These are phyloP conservation scores for Mycosphaerella sp. DNA, from an alignment of 2,329 filamentous ascomycete species.

Conservation along the genomic window DNA sequence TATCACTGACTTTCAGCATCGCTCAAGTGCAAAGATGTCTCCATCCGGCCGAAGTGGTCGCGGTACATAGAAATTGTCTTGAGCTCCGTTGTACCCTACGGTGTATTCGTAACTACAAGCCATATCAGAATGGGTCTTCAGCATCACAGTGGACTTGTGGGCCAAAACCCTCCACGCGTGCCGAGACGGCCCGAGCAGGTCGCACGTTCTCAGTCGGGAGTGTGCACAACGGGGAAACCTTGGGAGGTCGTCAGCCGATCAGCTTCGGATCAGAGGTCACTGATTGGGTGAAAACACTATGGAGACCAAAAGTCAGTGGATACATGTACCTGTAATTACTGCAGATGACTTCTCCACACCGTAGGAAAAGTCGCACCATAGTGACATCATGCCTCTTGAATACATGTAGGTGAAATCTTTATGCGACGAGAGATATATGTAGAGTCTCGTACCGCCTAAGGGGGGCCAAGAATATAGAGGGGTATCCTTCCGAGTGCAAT, in stretches of 20 bases:
- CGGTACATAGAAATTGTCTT: neutral
- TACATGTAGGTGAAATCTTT: too few relatives aligned
- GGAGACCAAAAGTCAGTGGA: neutral
- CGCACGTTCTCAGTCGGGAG: too few relatives aligned
- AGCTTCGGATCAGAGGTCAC: neutral
- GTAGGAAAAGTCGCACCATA: too few relatives aligned
- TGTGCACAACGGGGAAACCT: neutral
- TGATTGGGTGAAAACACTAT: neutral
- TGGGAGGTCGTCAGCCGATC: neutral
- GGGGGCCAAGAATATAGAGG: too few relatives aligned
- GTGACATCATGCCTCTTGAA: too few relatives aligned
- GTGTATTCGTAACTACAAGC: neutral
- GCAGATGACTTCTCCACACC: too few relatives aligned
- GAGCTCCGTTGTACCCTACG: neutral
- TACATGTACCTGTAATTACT: neutral
- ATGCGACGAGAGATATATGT: too few relatives aligned
- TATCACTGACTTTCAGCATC: neutral
- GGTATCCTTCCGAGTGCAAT: too few relatives aligned
- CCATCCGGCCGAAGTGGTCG: neutral
- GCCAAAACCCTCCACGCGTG: neutral
- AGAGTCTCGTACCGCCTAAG: too few relatives aligned
- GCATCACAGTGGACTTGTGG: neutral
- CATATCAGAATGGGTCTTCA: neutral
- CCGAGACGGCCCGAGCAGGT: neutral
- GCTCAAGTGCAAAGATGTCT: neutral